These are phyloP conservation scores for Hyaloscypha bicolor DNA, from an alignment of 495 filamentous ascomycete genomes.

Conservation along the genomic window DNA sequence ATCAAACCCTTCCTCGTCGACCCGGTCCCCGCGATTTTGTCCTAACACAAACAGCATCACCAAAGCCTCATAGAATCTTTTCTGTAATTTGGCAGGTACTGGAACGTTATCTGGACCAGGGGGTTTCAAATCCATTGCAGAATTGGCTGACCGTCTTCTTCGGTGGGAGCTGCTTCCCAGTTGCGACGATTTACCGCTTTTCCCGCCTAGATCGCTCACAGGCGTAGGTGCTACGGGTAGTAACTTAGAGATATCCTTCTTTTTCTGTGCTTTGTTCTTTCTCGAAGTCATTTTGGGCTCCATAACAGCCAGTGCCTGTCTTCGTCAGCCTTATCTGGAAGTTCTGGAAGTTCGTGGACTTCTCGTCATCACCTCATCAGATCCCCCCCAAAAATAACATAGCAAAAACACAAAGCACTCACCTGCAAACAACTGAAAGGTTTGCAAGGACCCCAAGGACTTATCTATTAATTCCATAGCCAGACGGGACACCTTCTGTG, in stretches of 20 bases:
- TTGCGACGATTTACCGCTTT: neutral
- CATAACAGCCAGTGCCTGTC: too few relatives aligned
- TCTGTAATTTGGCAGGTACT: conserved; percentile 20
- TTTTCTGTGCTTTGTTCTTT: neutral
- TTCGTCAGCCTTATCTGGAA: neutral
- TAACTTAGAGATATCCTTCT: neutral
- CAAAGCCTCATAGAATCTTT: conserved; percentile 40
- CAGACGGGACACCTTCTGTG: too few relatives aligned
- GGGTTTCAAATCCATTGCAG: neutral
- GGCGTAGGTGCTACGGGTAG: neutral
- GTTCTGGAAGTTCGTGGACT: neutral
- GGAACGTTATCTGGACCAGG: neutral
- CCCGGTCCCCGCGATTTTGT: conserved; percentile 31
- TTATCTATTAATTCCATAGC: too few relatives aligned
- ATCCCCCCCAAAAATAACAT: too few relatives aligned
- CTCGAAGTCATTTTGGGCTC: neutral
- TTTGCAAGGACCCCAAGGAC: too few relatives aligned
- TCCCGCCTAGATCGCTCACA: too few relatives aligned
- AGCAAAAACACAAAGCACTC: too few relatives aligned
- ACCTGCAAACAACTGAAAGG: too few relatives aligned
- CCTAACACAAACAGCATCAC: conserved; percentile 36
- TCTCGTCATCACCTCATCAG: neutral
- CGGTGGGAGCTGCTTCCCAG: neutral
- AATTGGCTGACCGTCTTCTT: neutral
- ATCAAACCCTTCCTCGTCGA: too few relatives aligned